phyloP scores from a whole-genome alignment of 2,329 filamentous ascomycete genomes.

The Plectosphaerella plurivora region DNA sequence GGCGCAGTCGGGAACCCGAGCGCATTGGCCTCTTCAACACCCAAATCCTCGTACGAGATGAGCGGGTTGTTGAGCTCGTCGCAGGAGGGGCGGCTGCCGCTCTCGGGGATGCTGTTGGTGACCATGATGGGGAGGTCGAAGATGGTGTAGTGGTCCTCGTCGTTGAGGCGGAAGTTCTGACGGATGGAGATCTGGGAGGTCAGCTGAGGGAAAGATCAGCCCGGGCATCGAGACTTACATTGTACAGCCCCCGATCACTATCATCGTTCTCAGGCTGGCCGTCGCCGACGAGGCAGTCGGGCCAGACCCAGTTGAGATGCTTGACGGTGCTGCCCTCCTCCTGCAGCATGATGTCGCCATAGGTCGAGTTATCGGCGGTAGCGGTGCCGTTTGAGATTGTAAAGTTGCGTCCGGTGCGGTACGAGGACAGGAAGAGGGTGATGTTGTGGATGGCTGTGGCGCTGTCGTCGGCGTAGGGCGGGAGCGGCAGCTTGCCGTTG shows the following conservation, averaged over 20 bases:
- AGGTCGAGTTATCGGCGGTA: conserved; percentile 43
- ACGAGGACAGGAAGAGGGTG: conserved; percentile 64
- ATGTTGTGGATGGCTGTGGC: conserved; percentile 58
- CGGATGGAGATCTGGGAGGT: conserved; percentile 58
- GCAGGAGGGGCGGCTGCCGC: conserved; percentile 39
- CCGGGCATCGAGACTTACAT: conserved; percentile 33
- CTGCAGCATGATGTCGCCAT: conserved; percentile 59
- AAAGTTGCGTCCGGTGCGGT: conserved; percentile 58
- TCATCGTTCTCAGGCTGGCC: conserved; percentile 39
- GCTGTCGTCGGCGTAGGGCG: conserved; percentile 48
- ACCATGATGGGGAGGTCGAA: conserved; percentile 67
- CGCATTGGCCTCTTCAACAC: conserved; percentile 33
- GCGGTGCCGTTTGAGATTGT: conserved; percentile 63
- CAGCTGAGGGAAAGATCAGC: neutral
- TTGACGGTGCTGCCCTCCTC: conserved; percentile 67
- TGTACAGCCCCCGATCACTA: conserved; percentile 58
- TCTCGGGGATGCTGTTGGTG: conserved; percentile 56
- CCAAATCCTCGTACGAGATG: conserved; percentile 39
- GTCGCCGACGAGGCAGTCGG: conserved; percentile 61
- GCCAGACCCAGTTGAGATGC: conserved; percentile 70
- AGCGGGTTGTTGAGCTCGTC: conserved; percentile 47
- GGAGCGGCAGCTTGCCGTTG: conserved; percentile 58
- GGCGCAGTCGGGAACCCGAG: conserved; percentile 47
- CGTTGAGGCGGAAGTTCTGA: conserved; percentile 64
- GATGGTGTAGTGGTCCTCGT: conserved; percentile 60